Base-by-base conservation (phyloP, 2,329 filamentous ascomycete genomes). In the Drechmeria coniospora region DNA sequence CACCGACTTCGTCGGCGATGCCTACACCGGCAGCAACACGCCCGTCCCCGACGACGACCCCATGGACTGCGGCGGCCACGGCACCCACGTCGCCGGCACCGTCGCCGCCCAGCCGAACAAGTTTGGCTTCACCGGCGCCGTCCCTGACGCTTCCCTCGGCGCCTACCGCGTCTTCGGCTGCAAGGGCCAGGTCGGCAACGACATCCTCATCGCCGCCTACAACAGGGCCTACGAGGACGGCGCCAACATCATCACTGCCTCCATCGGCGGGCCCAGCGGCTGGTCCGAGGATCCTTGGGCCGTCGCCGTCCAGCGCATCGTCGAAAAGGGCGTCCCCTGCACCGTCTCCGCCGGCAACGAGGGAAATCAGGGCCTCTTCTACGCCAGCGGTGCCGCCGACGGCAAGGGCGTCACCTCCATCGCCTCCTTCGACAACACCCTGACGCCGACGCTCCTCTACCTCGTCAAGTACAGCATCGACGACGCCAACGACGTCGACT, bases 31-130 rank as follows among this genome's bases (percentile, higher is more conserved):
- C 23, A 30, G 33, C 26, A 56, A 55, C 35, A 49, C 41, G 1
- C 56, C 57, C 7, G 33, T 48, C 0, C 63, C 65, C 1, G 63
- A 63, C 36, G 25, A 47, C 2, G 62, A 69, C 35, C 70, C 69
- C 3, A 63, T 65, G 40, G 65, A 65, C 36, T 70, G 67, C 39
- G 48, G 43, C 2, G 70, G 70, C 3, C 71, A 77, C 45, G 71
- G 72, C 17, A 71, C 65, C 1, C 69, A 73, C 44, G 66, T 73
- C 15, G 59, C 69, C 2, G 73, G 74, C 18, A 74, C 70, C 34
- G 61, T 78, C 24, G 72, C 68, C 2, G 71, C 69, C 2, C 64
- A 72, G 43, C 44, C 49, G 25, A 57, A 71, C 41, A 45, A 53
- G 0, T 59, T 59, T 21, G 61, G 61, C n/a, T 66, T 72, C 39